Evolutionary conservation across 495 filamentous ascomycete genomes (phyloP).

Genomic region (Talaromyces stipitatus): DNA sequence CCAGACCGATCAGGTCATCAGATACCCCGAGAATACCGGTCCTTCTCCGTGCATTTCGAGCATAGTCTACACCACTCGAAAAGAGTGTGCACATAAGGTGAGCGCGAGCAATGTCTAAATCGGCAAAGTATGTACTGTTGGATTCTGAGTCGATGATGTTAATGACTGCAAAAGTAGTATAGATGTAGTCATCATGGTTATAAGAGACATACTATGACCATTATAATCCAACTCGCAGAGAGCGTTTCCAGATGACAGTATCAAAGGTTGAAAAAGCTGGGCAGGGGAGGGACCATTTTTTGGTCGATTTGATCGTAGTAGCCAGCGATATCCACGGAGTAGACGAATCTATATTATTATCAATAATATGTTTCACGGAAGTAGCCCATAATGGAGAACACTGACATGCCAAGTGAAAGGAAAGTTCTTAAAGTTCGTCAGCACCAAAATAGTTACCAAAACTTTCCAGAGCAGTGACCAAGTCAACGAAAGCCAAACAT

Average conservation of each 20-base stretch:
- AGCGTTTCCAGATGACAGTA: constrained; percentile 30
- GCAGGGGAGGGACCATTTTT: constrained; percentile 5
- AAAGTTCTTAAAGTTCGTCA: constrained; percentile 49
- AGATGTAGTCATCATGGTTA: neutral
- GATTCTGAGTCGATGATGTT: constrained; percentile 29
- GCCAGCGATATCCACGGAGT: constrained; percentile 4
- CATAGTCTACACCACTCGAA: constrained; percentile 22
- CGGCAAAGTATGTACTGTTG: constrained; percentile 76
- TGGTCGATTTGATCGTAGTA: constrained; percentile 4
- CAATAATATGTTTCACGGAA: neutral
- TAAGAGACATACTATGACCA: constrained; percentile 45
- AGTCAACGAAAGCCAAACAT: neutral
- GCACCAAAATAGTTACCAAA: neutral
- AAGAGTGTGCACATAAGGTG: constrained; percentile 55
- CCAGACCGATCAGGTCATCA: constrained; percentile 38
- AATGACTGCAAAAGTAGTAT: neutral
- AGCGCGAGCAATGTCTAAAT: constrained; percentile 66
- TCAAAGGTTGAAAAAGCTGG: constrained; percentile 37
- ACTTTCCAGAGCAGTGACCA: constrained; percentile 5
- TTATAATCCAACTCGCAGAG: constrained; percentile 71
- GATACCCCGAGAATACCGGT: constrained; percentile 8
- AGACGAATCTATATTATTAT: constrained; percentile 4
- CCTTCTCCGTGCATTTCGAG: constrained; percentile 15
- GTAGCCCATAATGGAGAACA: neutral
- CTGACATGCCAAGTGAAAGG: constrained; percentile 69